These are phyloP conservation scores for Vanrija sp. DNA, from an alignment of 1,284 basidiomycete species.

Conservation along the genomic window DNA sequence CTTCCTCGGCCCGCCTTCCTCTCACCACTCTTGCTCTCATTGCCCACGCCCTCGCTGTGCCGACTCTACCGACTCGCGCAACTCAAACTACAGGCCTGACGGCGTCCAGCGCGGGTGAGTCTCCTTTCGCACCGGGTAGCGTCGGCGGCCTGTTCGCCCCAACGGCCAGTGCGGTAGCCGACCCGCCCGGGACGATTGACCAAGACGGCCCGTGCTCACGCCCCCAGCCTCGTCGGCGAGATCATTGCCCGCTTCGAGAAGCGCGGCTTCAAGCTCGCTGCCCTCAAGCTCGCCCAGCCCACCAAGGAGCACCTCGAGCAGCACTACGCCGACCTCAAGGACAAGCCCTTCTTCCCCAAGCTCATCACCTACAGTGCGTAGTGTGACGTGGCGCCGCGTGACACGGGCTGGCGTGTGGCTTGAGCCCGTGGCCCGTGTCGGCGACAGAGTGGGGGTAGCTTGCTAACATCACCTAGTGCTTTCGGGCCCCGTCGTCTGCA, in stretches of 20 bases:
- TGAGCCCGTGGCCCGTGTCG: slow-evolving; percentile 1
- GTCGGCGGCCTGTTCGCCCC: background rate
- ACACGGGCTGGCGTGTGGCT: no score
- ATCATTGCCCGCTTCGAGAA: slow-evolving; percentile 91
- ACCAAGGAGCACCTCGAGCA: slow-evolving; percentile 72
- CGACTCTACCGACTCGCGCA: background rate
- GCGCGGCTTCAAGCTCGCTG: slow-evolving; percentile 83
- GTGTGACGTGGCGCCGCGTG: background rate
- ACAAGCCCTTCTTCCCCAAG: slow-evolving; percentile 87
- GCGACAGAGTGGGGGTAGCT: slow-evolving; percentile 32
- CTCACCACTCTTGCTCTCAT: background rate
- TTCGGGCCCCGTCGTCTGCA: slow-evolving; percentile 90
- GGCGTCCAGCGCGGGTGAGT: slow-evolving; percentile 79
- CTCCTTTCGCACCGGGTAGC: background rate
- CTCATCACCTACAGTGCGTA: slow-evolving; percentile 72
- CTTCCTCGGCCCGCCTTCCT: background rate
- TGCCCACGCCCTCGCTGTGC: background rate
- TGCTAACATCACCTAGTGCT: slow-evolving; percentile 54
- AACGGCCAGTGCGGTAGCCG: background rate
- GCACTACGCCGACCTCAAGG: slow-evolving; percentile 92
- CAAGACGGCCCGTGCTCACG: background rate
- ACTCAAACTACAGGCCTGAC: slow-evolving; percentile 64
- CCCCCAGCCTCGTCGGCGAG: slow-evolving; percentile 70
- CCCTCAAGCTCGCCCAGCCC: slow-evolving; percentile 78
- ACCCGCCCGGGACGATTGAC: background rate